Conservation (phyloP, 441 rosid genomes). For the Gossypium lobatum region DNA sequence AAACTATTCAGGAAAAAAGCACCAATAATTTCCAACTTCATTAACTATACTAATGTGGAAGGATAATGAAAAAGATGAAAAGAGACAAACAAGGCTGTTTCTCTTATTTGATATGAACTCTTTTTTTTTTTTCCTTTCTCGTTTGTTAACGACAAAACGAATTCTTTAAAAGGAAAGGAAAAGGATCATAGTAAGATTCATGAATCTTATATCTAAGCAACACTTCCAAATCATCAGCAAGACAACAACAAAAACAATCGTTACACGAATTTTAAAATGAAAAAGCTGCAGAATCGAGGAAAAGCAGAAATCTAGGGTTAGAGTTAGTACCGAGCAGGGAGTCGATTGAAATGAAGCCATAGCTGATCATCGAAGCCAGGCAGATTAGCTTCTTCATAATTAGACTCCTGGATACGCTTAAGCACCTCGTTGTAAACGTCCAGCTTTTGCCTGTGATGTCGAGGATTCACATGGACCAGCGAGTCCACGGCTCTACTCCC, state of each 20-base stretch:
- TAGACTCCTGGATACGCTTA: conserved; percentile 56
- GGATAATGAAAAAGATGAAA: not conserved
- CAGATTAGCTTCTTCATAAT: conserved; percentile 55
- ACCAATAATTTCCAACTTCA: not conserved
- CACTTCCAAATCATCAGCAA: conserved; percentile 13
- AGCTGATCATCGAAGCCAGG: conserved; percentile 86
- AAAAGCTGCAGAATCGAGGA: not conserved
- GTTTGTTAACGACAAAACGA: not conserved
- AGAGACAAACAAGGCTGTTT: conserved; percentile 7
- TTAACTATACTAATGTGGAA: not conserved
- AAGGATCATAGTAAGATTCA: conserved; percentile 10
- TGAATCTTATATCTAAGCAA: conserved; percentile 7
- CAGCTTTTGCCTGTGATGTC: conserved; percentile 67
- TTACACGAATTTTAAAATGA: not conserved
- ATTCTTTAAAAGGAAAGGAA: not conserved
- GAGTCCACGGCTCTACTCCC: conserved; percentile 69
- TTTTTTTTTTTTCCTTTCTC: not conserved
- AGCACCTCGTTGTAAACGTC: conserved; percentile 81
- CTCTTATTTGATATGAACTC: conserved; percentile 1
- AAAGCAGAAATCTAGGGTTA: conserved; percentile 8
- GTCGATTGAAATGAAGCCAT: conserved; percentile 94
- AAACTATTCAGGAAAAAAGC: not conserved
- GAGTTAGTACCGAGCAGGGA: conserved; percentile 68
- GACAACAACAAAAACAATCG: conserved; percentile 13
- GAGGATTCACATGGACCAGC: conserved; percentile 44